Percentiles rank a stretch among this genome's conserved stretches.
These are phyloP conservation scores for Hypoxylon sp. DNA, from an alignment of 2,329 filamentous ascomycete species.

Conservation along the genomic window DNA sequence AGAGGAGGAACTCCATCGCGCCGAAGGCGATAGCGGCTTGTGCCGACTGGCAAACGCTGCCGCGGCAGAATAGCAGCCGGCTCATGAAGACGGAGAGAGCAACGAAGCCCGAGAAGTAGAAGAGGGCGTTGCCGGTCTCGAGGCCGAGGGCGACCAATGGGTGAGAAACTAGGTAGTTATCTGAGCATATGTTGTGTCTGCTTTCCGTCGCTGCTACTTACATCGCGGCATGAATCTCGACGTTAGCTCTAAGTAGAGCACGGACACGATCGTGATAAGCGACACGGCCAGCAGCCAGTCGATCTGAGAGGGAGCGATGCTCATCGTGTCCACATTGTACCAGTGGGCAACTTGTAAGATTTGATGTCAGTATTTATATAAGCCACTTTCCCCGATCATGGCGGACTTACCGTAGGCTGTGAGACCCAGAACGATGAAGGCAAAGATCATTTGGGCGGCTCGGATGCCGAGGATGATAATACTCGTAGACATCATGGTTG, in stretches of 20 bases:
- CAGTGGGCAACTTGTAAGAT: conserved; percentile 65
- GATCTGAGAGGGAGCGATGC: conserved; percentile 65
- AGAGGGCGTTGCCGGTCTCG: conserved; percentile 64
- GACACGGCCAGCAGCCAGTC: conserved; percentile 69
- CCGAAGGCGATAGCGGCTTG: conserved; percentile 67
- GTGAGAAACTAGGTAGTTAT: conserved; percentile 62
- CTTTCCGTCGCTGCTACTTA: conserved; percentile 43
- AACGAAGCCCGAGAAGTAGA: conserved; percentile 71
- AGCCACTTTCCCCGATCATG: background rate
- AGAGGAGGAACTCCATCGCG: conserved; percentile 64
- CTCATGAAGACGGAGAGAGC: conserved; percentile 68
- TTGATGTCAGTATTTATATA: conserved; percentile 28
- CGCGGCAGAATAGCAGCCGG: conserved; percentile 67
- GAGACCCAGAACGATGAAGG: conserved; percentile 60
- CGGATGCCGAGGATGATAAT: conserved; percentile 58
- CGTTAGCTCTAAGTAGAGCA: conserved; percentile 64
- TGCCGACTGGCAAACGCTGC: conserved; percentile 66
- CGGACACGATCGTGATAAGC: conserved; percentile 65
- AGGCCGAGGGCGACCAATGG: conserved; percentile 62
- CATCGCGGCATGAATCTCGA: conserved; percentile 59
- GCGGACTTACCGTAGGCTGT: conserved; percentile 61
- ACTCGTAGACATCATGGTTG: conserved; percentile 55
- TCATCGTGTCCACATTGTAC: conserved; percentile 68
- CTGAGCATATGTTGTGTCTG: conserved; percentile 33
- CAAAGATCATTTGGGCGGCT: conserved; percentile 59